phyloP scores from a whole-genome alignment of 2,329 filamentous ascomycete genomes.

The Colletotrichum phormii region DNA sequence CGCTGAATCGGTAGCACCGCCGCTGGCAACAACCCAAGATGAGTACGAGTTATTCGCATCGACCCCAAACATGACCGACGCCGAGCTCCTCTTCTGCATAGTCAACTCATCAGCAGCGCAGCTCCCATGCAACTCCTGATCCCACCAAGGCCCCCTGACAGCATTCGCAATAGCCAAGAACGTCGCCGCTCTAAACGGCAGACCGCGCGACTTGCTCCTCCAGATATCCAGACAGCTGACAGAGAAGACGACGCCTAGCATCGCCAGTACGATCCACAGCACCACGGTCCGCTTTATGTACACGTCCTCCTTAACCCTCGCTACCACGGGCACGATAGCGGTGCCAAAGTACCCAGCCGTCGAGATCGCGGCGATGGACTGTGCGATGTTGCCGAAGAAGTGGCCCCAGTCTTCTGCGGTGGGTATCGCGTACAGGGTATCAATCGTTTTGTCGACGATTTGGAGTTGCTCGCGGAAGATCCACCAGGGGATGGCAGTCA shows the following conservation, averaged over 20 bases:
- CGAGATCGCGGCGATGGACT: conserved; percentile 9
- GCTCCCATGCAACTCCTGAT: conserved; percentile 14
- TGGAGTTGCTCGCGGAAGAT: neutral
- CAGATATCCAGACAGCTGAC: conserved; percentile 20
- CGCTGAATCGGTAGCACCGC: conserved; percentile 17
- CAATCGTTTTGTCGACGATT: conserved; percentile 14
- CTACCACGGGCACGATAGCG: conserved; percentile 1
- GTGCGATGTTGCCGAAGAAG: conserved; percentile 19
- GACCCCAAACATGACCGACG: conserved; percentile 9
- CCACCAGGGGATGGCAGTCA: conserved; percentile 16
- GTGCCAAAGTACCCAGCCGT: conserved; percentile 21
- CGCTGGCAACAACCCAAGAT: conserved; percentile 1
- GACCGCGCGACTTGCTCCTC: conserved; percentile 18
- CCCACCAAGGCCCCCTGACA: conserved; percentile 21
- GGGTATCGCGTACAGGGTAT: conserved; percentile 1
- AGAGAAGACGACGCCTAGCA: neutral
- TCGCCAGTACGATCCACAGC: conserved; percentile 11
- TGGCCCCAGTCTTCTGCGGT: conserved; percentile 11
- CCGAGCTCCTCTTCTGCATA: conserved; percentile 13
- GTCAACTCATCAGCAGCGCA: conserved; percentile 11
- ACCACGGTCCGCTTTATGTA: conserved; percentile 19
- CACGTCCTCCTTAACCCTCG: neutral
- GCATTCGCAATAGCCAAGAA: conserved; percentile 25
- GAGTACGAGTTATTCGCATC: conserved; percentile 2
- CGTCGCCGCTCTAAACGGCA: conserved; percentile 12